Conservation (phyloP, 2,329 filamentous ascomycete species). For the Paracamarosporium sp. region DNA sequence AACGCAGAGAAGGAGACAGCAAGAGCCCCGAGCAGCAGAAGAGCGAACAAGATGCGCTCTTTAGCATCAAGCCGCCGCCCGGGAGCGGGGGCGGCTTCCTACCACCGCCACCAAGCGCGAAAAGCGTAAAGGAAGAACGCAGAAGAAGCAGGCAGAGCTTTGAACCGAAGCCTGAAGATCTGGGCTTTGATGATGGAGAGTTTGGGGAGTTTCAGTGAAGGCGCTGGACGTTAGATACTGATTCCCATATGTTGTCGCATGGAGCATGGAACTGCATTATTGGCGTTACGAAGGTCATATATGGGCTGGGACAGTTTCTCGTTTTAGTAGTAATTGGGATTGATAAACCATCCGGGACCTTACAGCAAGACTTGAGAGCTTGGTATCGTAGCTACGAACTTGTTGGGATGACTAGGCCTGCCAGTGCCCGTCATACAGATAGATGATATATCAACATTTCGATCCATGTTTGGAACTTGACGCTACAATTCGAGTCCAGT, state of each 20-base stretch:
- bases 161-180: constrained; percentile 59
- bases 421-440: too few relatives aligned
- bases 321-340: neutral
- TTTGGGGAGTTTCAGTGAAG: constrained; percentile 78
- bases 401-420: neutral
- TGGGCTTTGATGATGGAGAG: constrained; percentile 87
- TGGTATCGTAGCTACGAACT: constrained; percentile 16
- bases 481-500: too few relatives aligned
- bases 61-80: constrained; percentile 78
- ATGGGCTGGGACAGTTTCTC: neutral
- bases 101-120: constrained; percentile 71
- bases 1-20: constrained; percentile 41
- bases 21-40: constrained; percentile 43
- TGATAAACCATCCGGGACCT: neutral
- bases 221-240: neutral
- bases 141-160: constrained; percentile 58
- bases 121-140: constrained; percentile 67
- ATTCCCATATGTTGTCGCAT: neutral
- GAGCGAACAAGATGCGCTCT: constrained; percentile 59
- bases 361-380: neutral
- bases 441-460: too few relatives aligned
- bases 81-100: constrained; percentile 55
- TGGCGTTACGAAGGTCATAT: constrained; percentile 17
- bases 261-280: constrained; percentile 25
- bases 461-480: too few relatives aligned